phyloP scores from a whole-genome alignment of 2,329 filamentous ascomycete species.

The Grosmannia huntii region DNA sequence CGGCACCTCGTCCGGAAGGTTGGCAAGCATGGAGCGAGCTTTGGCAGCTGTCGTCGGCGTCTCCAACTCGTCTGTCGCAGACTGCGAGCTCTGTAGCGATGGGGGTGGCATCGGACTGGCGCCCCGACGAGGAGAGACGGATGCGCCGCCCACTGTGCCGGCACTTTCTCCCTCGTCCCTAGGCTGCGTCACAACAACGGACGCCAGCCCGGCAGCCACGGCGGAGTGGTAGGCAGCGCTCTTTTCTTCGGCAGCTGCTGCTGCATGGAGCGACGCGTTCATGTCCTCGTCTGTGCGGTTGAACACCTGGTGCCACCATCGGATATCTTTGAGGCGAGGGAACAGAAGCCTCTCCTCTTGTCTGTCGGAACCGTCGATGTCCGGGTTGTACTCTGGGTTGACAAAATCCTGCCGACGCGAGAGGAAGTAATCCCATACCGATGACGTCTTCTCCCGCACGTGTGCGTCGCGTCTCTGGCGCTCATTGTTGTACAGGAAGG shows the following conservation, averaged over 20 bases:
- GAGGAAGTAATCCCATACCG: conserved; percentile 94
- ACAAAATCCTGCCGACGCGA: conserved; percentile 67
- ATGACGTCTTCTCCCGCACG: conserved; percentile 60
- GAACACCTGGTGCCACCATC: conserved; percentile 90
- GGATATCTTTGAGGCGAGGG: conserved; percentile 61
- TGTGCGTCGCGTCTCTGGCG: conserved; percentile 65
- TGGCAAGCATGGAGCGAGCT: conserved; percentile 11
- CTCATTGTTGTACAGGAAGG: conserved; percentile 91
- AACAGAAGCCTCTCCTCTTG: conserved; percentile 77
- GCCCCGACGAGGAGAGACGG: conserved; percentile 16
- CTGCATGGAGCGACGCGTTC: conserved; percentile 56
- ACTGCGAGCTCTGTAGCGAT: conserved; percentile 16
- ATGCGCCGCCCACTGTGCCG: conserved; percentile 8
- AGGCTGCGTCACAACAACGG: conserved; percentile 24
- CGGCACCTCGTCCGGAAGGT: neutral
- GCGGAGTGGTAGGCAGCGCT: conserved; percentile 18
- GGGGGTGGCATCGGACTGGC: conserved; percentile 25
- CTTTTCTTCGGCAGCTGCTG: conserved; percentile 34
- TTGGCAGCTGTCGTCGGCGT: neutral
- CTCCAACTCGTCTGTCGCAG: conserved; percentile 9
- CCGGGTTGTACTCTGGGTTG: conserved; percentile 64
- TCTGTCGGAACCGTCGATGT: conserved; percentile 64
- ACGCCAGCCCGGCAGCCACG: neutral
- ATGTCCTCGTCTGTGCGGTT: conserved; percentile 82
- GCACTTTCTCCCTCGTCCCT: conserved; percentile 21